phyloP scores from a whole-genome alignment of 805 yeast species.

The Candida sithepensis region DNA sequence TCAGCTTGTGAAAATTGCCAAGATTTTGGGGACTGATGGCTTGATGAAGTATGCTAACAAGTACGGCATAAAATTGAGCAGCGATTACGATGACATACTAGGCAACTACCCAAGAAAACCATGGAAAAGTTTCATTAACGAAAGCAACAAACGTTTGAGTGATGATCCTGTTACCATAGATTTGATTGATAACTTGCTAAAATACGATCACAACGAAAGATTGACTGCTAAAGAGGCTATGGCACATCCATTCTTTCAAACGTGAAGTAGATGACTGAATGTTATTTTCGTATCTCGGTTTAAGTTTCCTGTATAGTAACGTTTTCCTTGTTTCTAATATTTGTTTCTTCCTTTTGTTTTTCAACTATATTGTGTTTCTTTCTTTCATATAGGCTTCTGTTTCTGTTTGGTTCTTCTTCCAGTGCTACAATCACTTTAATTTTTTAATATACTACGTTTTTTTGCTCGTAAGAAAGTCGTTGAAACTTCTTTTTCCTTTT shows the following conservation, averaged over 20 bases:
- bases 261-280: slow-evolving; percentile 1
- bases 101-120: slow-evolving; percentile 65
- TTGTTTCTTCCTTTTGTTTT: neutral
- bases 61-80: slow-evolving; percentile 65
- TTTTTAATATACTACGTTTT: neutral
- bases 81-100: slow-evolving; percentile 73
- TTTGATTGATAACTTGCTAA: slow-evolving; percentile 66
- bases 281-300: neutral
- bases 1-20: slow-evolving; percentile 85
- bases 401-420: neutral
- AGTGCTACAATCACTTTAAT: neutral
- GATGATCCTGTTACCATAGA: slow-evolving; percentile 59
- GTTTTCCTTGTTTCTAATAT: neutral
- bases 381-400: neutral
- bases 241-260: slow-evolving; percentile 48
- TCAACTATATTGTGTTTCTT: neutral
- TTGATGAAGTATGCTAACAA: slow-evolving; percentile 61
- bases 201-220: slow-evolving; percentile 85
- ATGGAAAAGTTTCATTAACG: slow-evolving; percentile 61
- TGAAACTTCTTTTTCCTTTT: neutral
- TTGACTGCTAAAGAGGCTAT: slow-evolving; percentile 86
- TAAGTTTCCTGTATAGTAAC: neutral
- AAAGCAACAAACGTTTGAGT: slow-evolving; percentile 45
- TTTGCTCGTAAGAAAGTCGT: neutral
- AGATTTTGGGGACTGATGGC: slow-evolving; percentile 82